Conservation (phyloP, 2,329 filamentous ascomycete genomes). For the Trichoderma atrobrunneum region DNA sequence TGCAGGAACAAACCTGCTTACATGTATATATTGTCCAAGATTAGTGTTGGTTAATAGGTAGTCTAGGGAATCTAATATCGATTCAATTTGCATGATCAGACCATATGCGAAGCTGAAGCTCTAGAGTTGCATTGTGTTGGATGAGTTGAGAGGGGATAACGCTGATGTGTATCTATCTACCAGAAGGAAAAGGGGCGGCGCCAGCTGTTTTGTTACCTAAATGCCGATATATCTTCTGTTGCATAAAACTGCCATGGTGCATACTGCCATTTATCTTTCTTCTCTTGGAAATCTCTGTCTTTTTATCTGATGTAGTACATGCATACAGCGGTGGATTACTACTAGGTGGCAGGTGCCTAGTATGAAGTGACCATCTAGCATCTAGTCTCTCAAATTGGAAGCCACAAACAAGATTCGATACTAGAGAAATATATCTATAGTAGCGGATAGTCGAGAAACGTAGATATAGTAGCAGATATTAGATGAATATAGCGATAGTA, state of each 20-base stretch:
- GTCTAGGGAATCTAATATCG: background rate
- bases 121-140: background rate
- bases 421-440: background rate
- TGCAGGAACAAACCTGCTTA: background rate
- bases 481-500: background rate
- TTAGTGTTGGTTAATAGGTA: background rate
- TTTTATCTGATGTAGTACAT: background rate
- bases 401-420: too few species aligned
- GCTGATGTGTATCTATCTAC: background rate
- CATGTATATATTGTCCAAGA: slow-evolving; percentile 8
- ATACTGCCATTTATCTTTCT: background rate
- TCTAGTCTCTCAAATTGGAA: background rate
- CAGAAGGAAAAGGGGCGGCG: too few species aligned
- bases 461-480: background rate
- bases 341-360: too few species aligned
- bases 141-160: background rate
- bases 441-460: background rate
- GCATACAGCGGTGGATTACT: too few species aligned
- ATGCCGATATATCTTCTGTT: background rate
- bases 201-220: too few species aligned
- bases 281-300: background rate
- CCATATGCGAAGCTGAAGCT: rapidly evolving
- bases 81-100: background rate
- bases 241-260: background rate
- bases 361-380: background rate